A percentile compares a stretch with the other conserved stretches of the same genome.
Conservation (phyloP, 2,329 filamentous ascomycete species). For the Cladosporium austrohemisphaericum region DNA sequence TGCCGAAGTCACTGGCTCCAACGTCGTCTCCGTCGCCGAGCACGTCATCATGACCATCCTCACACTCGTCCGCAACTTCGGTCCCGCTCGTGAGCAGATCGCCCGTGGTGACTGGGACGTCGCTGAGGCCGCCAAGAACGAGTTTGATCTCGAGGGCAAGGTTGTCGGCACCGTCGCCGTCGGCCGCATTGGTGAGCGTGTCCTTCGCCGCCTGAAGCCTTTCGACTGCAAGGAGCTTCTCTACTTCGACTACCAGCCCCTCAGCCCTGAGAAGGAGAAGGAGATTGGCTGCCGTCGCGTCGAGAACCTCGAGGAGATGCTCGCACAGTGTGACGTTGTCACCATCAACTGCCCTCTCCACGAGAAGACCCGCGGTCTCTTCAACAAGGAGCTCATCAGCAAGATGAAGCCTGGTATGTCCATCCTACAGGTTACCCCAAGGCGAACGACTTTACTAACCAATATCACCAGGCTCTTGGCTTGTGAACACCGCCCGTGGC, state of each 20-base stretch:
- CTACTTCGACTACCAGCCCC: constrained; percentile 99
- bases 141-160: constrained; percentile 96
- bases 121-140: constrained; percentile 93
- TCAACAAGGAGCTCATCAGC: constrained; percentile 96
- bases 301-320: constrained; percentile 84
- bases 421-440: background rate
- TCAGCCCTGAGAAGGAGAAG: constrained; percentile 78
- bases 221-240: constrained; percentile 99
- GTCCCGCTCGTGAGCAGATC: constrained; percentile 94
- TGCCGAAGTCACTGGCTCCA: constrained; percentile 95
- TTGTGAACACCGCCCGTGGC: constrained; percentile 97
- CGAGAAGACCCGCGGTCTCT: constrained; percentile 92
- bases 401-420: constrained; percentile 96
- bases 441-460: too few relatives aligned
- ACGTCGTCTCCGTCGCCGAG: constrained; percentile 97
- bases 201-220: constrained; percentile 88
- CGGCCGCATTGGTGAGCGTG: constrained; percentile 96
- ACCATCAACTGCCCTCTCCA: constrained; percentile 99
- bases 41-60: constrained; percentile 99
- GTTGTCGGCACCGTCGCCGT: constrained; percentile 96
- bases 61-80: constrained; percentile 92
- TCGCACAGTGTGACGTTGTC: constrained; percentile 91
- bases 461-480: constrained; percentile 70
- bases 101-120: constrained; percentile 89
- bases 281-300: constrained; percentile 95